Base-by-base conservation (phyloP, 1,284 basidiomycete species). In the Pascua guehoae region DNA sequence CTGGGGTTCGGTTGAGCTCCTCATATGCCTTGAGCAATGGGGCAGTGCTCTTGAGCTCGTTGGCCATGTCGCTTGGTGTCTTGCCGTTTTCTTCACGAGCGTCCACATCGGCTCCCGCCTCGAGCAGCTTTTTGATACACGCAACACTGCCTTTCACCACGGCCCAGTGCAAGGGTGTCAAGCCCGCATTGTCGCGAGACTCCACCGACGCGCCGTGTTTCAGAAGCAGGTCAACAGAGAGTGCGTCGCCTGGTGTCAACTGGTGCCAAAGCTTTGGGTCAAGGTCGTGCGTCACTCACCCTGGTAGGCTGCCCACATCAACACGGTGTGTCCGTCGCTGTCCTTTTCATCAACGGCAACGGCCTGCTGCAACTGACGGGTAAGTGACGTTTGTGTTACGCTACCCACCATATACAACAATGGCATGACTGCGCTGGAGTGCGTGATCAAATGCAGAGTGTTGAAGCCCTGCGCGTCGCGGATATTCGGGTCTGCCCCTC, bases 251-350 rank as follows among this genome's bases (percentile, higher is more conserved):
- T 60, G 49, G 1, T 7, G 47, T 60, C 48, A 56, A 47, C 51
- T 47, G 18, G 2, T 7, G 8, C 4, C 8, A 7, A 4, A 14
- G 5, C 1, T 16, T 2, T 2, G 24, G 4, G 24, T 32, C 24
- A 32, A 32, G 24, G 24, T 32, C 24, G 24, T 3, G 3, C 24
- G 4, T 5, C 16, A 36, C 67, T 61, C 45, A 75, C 75, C 77
- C 74, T 98, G 96, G 78, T 98, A 98, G 5, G 93, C 91, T 2
- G 96, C 96, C 96, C 96, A 98, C 91, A 98, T 97, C 53, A 99
- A 82, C 0, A 91, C 84, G 0, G 95, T 98, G 71, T 98, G 96
- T 0, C 95, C 95, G 69, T 93, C 89, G 1, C 86, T 81, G 74
- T 99, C 96, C 45, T 86, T 83, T 45, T 88, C 87, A 72, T 96